These are phyloP conservation scores for Papiliotrema nemorosa DNA, from an alignment of 1,284 basidiomycete species.

Conservation along the genomic window DNA sequence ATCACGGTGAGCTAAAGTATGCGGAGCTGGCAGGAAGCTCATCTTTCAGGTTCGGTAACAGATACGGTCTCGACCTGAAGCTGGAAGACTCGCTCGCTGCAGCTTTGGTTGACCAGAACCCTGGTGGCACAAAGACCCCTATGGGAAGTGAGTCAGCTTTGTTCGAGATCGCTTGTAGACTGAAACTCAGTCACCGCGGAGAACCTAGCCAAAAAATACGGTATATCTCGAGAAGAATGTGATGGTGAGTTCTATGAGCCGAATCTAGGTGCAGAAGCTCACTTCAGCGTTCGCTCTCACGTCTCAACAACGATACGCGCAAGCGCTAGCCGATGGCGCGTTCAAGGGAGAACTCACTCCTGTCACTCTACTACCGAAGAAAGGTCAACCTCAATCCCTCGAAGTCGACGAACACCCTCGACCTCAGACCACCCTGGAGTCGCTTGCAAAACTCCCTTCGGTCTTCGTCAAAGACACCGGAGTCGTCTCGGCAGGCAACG, in stretches of 20 bases:
- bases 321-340: constrained; percentile 53
- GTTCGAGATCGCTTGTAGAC: neutral
- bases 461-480: constrained; percentile 56
- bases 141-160: constrained; percentile 49
- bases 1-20: constrained; percentile 41
- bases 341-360: constrained; percentile 55
- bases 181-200: constrained; percentile 53
- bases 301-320: constrained; percentile 56
- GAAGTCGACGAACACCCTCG: constrained; percentile 56
- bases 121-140: constrained; percentile 49
- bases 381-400: constrained; percentile 39
- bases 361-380: constrained; percentile 50
- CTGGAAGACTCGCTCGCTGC: constrained; percentile 57
- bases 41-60: constrained; percentile 35
- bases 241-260: constrained; percentile 43
- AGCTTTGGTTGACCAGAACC: constrained; percentile 55
- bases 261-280: neutral
- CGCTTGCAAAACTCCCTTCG: constrained; percentile 51
- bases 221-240: constrained; percentile 54
- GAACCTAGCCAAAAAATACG: constrained; percentile 55
- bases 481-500: constrained; percentile 56
- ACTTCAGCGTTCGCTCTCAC: constrained; percentile 52
- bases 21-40: neutral
- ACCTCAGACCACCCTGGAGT: constrained; percentile 50
- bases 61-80: constrained; percentile 56